These are phyloP conservation scores for Ascoidea asiatica DNA, from an alignment of 805 yeast species.

Conservation along the genomic window DNA sequence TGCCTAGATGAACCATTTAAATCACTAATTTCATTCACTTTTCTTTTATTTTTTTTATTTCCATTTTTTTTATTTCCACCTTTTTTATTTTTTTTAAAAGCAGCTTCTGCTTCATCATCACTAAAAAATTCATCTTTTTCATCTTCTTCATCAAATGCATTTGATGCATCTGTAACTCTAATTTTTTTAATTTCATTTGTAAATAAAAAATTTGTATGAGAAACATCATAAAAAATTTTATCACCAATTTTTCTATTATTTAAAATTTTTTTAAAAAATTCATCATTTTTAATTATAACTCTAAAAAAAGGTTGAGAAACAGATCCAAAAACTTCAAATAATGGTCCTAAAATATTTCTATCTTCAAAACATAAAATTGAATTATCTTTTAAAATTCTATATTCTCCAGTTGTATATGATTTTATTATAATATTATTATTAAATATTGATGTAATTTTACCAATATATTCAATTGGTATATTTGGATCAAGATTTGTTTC, in stretches of 20 bases:
- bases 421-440: slow-evolving; percentile 61
- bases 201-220: background rate
- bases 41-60: background rate
- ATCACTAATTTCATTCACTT: background rate
- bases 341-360: slow-evolving; percentile 54
- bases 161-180: slow-evolving; percentile 92
- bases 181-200: slow-evolving; percentile 19
- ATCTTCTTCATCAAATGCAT: slow-evolving; percentile 87
- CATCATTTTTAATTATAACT: slow-evolving; percentile 38
- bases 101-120: slow-evolving; percentile 46
- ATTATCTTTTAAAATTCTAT: slow-evolving; percentile 67
- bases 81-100: background rate
- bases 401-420: slow-evolving; percentile 73
- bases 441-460: slow-evolving; percentile 23
- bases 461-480: background rate
- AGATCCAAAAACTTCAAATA: slow-evolving; percentile 86
- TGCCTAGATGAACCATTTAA: too few species aligned
- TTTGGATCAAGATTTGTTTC: background rate
- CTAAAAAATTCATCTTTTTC: slow-evolving; percentile 91
- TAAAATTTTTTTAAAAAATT: slow-evolving; percentile 23
- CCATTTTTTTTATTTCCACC: background rate
- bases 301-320: slow-evolving; percentile 72
- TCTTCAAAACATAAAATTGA: slow-evolving; percentile 71
- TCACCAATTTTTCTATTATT: slow-evolving; percentile 26
- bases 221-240: slow-evolving; percentile 19